Evolutionary conservation across 108 stramenopile species (phyloP), one percentile per base, ranked within the genome.

Genomic region (Pinguiococcus pyrenoidosus): DNA sequence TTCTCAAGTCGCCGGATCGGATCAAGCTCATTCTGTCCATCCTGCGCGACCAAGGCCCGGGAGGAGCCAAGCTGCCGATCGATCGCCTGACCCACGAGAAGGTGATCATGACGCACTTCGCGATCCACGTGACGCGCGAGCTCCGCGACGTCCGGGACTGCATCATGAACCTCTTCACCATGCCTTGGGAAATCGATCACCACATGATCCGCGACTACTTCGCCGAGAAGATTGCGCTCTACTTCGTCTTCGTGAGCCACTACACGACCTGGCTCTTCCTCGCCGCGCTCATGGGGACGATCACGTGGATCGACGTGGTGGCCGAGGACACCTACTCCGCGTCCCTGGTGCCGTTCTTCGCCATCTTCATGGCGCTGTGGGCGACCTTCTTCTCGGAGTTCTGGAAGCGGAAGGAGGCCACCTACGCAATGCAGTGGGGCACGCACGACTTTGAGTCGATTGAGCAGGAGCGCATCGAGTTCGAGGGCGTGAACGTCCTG

Each of bases 401-500:
- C 32, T 95, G 92, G 92, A 69, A 78, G 22, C 75, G 80, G 34
- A 48, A 81, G 42, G 77, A 81, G 2, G 83, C 82, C 50, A 69
- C 55, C 36, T 70, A 87, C 7, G 84, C 87, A 1, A 71, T 86
- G 40, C 50, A 44, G 9, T 94, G 92, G 89, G 92, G 92, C 5
- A 87, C 83, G 27, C 65, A 84, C 66, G 67, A 87, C 59, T 86
- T 81, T 67, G 85, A 87, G 49, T 77, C 77, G 25, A 82, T 92
- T 42, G 90, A 94, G 57, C 77, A 80, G n/a, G 68, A 79, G 29
- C 68, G 89, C 3, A 87, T 87, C 7, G 80, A 89, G 57, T 94
- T 90, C 57, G 58, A 83, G 44, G 92, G 88, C 2, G 72, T 79
- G 37, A 71, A 80, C 1, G 44, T 63, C 10, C 69, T 51, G 26